Evolutionary conservation across 352 stramenopile genomes (phyloP).

Genomic region (Pilasporangium apinafurcum): DNA sequence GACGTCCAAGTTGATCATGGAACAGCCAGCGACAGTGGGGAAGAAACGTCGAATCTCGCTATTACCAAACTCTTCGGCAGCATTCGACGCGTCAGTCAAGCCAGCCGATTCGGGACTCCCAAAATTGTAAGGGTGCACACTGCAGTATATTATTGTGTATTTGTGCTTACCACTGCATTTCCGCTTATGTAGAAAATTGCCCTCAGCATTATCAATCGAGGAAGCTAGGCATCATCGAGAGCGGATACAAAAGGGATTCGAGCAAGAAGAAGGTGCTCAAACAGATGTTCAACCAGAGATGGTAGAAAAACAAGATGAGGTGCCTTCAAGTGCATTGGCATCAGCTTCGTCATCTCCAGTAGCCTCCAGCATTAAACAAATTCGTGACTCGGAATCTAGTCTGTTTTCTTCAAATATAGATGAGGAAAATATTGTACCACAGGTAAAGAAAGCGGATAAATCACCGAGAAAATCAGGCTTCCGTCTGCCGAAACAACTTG

Average conservation of each 20-base stretch:
- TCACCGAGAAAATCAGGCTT: too few relatives aligned
- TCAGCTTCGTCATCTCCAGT: too few relatives aligned
- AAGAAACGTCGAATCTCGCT: constrained; percentile 7
- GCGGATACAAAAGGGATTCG: constrained; percentile 29
- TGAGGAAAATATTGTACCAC: too few relatives aligned
- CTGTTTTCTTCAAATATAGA: constrained; percentile 9
- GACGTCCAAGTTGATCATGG: constrained; percentile 53
- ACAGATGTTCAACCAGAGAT: not conserved
- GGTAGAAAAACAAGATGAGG: not conserved
- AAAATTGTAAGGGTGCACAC: not conserved
- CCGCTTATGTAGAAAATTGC: constrained; percentile 5
- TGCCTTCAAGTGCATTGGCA: too few relatives aligned
- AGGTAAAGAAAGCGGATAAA: too few relatives aligned
- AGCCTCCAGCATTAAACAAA: not conserved
- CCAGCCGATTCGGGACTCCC: not conserved
- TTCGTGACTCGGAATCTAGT: not conserved
- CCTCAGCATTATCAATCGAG: constrained; percentile 28
- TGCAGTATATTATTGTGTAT: not conserved
- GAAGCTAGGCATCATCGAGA: constrained; percentile 21
- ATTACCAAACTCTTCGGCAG: constrained; percentile 4
- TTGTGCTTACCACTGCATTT: constrained; percentile 2
- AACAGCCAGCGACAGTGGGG: not conserved
- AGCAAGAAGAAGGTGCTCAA: constrained; percentile 4
- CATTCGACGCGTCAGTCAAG: constrained; percentile 6
- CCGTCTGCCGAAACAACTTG: too few relatives aligned